Evolutionary conservation across 1,284 basidiomycete genomes (phyloP).

Genomic region (Ceratobasidium sp.): DNA sequence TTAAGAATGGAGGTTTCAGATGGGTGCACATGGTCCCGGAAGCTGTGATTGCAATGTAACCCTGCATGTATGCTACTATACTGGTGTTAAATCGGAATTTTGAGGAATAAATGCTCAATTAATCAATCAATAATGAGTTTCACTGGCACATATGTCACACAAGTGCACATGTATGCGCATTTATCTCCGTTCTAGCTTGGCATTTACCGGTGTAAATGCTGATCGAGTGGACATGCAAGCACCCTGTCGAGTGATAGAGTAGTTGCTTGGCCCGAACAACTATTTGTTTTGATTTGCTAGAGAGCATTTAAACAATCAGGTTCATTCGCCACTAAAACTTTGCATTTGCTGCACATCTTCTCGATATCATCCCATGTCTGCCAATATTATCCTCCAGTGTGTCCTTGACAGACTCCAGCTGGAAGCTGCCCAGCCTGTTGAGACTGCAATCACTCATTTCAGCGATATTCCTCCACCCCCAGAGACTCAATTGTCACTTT

Average conservation of each 20-base stretch:
- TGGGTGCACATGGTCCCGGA: no score
- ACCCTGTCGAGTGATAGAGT: background rate
- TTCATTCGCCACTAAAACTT: background rate
- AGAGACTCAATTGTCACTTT: background rate
- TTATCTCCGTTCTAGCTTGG: background rate
- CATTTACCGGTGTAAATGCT: background rate
- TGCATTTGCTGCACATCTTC: background rate
- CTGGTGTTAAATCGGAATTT: background rate
- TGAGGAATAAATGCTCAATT: background rate
- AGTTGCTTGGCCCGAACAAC: background rate
- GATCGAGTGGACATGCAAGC: background rate
- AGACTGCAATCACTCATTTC: conserved; percentile 10
- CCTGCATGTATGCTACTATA: conserved; percentile 4
- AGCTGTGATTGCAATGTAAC: background rate
- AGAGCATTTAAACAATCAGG: background rate
- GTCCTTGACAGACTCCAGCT: background rate
- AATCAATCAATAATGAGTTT: background rate
- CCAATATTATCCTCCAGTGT: background rate
- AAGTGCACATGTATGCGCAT: background rate
- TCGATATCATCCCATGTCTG: background rate
- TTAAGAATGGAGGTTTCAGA: background rate
- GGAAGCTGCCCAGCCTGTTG: conserved; percentile 4
- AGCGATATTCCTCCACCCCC: background rate
- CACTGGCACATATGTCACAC: background rate
- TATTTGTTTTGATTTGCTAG: background rate